Conservation (phyloP, 1,284 basidiomycete genomes). For the Cryptococcus sp. region DNA sequence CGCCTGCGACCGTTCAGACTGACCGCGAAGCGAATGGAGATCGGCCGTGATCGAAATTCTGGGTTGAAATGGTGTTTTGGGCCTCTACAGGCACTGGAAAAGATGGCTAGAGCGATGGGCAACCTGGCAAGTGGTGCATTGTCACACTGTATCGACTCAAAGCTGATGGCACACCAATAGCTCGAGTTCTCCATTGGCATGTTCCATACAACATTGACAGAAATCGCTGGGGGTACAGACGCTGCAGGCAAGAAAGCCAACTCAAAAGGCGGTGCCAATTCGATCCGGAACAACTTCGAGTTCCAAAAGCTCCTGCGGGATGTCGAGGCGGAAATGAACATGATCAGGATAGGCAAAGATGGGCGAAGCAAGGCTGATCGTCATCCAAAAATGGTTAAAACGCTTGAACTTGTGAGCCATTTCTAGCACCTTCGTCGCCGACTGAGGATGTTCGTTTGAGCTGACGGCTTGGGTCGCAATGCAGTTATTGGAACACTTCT, state of each 20-base stretch:
- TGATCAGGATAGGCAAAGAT: constrained; percentile 40
- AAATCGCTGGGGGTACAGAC: constrained; percentile 48
- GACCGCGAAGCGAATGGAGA: constrained; percentile 40
- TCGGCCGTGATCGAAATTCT: constrained; percentile 27
- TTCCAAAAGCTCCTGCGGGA: constrained; percentile 49
- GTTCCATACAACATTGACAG: constrained; percentile 66
- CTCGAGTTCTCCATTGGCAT: constrained; percentile 77
- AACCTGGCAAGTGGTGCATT: constrained; percentile 63
- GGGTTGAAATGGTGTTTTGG: constrained; percentile 34
- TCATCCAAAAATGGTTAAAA: constrained; percentile 92
- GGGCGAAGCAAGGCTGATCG: constrained; percentile 49
- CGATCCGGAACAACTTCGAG: constrained; percentile 44
- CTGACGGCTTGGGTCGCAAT: not conserved
- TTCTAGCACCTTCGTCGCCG: not conserved
- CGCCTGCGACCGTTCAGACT: constrained; percentile 44
- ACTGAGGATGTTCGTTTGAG: not conserved
- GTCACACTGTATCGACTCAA: not conserved
- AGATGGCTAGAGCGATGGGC: constrained; percentile 73
- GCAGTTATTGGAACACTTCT: constrained; percentile 74
- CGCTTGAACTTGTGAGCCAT: constrained; percentile 63
- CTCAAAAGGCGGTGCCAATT: constrained; percentile 31
- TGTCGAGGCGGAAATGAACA: constrained; percentile 45
- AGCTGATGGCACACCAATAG: constrained; percentile 53
- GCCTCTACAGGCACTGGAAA: constrained; percentile 39
- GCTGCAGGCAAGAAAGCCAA: constrained; percentile 43